Percentiles rank a stretch among this genome's conserved stretches.
Conservation (phyloP, 2,329 filamentous ascomycete genomes). For the Nemania sp. region DNA sequence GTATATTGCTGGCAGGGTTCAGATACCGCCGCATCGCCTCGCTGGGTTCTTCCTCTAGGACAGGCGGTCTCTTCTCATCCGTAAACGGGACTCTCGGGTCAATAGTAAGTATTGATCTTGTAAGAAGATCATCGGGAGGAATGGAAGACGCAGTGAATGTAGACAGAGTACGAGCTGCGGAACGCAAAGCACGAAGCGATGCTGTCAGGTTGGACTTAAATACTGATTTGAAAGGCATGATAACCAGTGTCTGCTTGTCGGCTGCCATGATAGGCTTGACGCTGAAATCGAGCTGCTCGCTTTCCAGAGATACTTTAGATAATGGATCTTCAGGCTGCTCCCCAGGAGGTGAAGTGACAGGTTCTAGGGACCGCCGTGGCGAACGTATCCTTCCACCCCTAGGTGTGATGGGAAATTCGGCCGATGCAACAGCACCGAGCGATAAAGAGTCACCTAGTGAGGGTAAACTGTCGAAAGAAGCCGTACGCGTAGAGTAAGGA, state of each 20-base stretch:
- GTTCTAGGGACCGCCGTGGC: constrained; percentile 56
- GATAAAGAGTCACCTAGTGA: constrained; percentile 60
- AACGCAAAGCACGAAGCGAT: constrained; percentile 65
- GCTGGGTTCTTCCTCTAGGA: constrained; percentile 65
- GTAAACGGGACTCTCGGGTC: constrained; percentile 68
- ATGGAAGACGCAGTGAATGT: constrained; percentile 65
- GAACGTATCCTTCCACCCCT: constrained; percentile 47
- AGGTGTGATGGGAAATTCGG: constrained; percentile 53
- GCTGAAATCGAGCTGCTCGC: constrained; percentile 53
- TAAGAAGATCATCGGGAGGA: constrained; percentile 68
- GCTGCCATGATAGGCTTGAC: constrained; percentile 34
- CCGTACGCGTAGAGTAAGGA: constrained; percentile 56
- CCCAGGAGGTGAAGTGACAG: constrained; percentile 59
- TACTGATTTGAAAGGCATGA: constrained; percentile 54
- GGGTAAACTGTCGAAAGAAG: constrained; percentile 64
- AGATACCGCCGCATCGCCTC: constrained; percentile 68
- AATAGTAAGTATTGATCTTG: constrained; percentile 68
- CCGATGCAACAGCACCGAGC: constrained; percentile 53
- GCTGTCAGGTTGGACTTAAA: constrained; percentile 73
- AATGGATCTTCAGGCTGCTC: constrained; percentile 53
- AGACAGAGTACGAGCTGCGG: constrained; percentile 66
- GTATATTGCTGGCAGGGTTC: constrained; percentile 61
- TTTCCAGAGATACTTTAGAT: constrained; percentile 41
- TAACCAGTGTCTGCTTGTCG: constrained; percentile 41
- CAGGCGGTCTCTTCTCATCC: constrained; percentile 67